Evolutionary conservation across 495 filamentous ascomycete species (phyloP).

Genomic region (Jackrogersella multiformis): DNA sequence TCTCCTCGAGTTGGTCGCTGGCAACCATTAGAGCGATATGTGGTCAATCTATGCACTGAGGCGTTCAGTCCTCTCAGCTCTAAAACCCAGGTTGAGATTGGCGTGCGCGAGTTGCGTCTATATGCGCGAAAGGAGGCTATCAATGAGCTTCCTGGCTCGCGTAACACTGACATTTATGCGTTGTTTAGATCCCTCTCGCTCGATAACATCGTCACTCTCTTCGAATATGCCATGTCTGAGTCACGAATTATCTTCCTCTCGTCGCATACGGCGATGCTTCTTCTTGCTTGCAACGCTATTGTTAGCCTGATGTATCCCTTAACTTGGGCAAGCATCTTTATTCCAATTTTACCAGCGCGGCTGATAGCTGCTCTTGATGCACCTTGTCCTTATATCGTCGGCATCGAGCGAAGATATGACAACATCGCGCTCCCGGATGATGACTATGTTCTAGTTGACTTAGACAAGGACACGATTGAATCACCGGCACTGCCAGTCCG

Average conservation of each 20-base stretch:
- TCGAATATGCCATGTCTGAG: constrained; percentile 93
- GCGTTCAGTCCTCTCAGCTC: constrained; percentile 90
- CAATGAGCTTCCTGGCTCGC: constrained; percentile 93
- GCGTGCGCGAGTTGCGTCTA: constrained; percentile 86
- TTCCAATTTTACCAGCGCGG: constrained; percentile 88
- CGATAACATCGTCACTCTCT: constrained; percentile 88
- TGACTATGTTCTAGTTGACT: constrained; percentile 93
- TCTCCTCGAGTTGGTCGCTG: constrained; percentile 94
- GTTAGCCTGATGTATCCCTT: constrained; percentile 87
- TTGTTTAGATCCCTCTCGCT: constrained; percentile 89
- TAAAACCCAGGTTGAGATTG: constrained; percentile 93
- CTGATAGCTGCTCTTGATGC: constrained; percentile 90
- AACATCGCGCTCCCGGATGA: constrained; percentile 92
- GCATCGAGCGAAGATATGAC: constrained; percentile 93
- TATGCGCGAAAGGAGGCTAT: constrained; percentile 92
- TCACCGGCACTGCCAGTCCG: constrained; percentile 75
- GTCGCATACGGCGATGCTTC: constrained; percentile 95
- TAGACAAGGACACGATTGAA: constrained; percentile 89
- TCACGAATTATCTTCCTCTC: constrained; percentile 96
- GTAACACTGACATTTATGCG: constrained; percentile 92
- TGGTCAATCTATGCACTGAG: constrained; percentile 96
- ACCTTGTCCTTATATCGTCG: constrained; percentile 96
- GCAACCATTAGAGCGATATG: constrained; percentile 96
- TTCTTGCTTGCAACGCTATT: constrained; percentile 86
- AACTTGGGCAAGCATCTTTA: constrained; percentile 91